Evolutionary conservation across 2,329 filamentous ascomycete species (phyloP).

Genomic region (Pseudogymnoascus sp.): DNA sequence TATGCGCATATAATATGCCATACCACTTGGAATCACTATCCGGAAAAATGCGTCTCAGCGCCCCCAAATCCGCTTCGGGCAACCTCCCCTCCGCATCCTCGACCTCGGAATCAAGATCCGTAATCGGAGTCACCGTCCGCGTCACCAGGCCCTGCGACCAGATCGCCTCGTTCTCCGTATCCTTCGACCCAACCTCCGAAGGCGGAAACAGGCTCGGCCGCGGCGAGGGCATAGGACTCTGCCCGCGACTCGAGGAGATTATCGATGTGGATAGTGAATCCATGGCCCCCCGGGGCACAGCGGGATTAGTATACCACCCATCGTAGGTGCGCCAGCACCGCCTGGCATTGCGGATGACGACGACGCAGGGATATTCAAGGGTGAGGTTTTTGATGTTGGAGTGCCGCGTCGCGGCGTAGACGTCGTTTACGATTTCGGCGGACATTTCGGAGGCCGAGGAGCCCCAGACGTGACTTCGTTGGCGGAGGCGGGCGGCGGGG

Average conservation of each 20-base stretch:
- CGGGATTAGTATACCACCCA: neutral
- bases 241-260: neutral
- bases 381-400: neutral
- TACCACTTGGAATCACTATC: slow-evolving; percentile 16
- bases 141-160: neutral
- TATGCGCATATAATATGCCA: slow-evolving; percentile 22
- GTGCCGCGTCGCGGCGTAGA: neutral
- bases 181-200: neutral
- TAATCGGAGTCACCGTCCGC: neutral
- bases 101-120: neutral
- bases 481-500: neutral
- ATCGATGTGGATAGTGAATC: neutral
- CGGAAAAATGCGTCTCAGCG: slow-evolving; percentile 20
- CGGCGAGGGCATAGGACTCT: neutral
- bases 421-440: neutral
- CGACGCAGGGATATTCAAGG: neutral
- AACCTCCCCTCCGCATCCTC: neutral
- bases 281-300: neutral
- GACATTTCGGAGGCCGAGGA: neutral
- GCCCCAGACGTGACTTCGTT: neutral
- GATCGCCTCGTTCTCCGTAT: neutral
- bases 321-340: neutral
- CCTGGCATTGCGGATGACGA: neutral
- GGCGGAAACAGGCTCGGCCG: neutral
- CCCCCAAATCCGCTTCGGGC: neutral